Evolutionary conservation across 805 yeast species (phyloP).

Genomic region (Zygoascus flipseniorum): DNA sequence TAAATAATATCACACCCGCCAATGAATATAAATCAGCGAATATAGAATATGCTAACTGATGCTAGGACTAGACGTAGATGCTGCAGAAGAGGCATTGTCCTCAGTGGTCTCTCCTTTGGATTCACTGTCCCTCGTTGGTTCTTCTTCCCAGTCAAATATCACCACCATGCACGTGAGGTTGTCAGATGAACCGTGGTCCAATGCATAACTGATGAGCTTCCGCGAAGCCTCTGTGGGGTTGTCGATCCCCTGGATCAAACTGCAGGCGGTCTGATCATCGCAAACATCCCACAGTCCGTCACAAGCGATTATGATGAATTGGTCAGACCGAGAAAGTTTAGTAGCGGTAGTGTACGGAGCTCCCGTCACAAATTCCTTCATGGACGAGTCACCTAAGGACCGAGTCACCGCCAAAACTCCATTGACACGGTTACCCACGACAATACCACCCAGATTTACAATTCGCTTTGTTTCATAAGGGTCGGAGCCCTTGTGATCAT

Average conservation of each 20-base stretch:
- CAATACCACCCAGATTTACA: constrained; percentile 71
- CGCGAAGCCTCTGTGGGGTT: constrained; percentile 64
- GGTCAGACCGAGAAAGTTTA: constrained; percentile 56
- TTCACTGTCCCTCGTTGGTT: not conserved
- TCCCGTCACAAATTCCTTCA: constrained; percentile 83
- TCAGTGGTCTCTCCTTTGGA: not conserved
- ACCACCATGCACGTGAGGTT: constrained; percentile 92
- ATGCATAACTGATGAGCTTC: constrained; percentile 60
- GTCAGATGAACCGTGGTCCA: constrained; percentile 75
- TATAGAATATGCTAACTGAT: no score
- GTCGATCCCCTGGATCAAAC: constrained; percentile 44
- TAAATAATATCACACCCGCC: no score
- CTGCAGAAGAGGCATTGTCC: not conserved
- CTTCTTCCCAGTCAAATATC: constrained; percentile 25
- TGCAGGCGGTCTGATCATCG: constrained; percentile 76
- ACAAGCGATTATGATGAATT: constrained; percentile 82
- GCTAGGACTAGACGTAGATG: not conserved
- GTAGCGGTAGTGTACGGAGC: constrained; percentile 89
- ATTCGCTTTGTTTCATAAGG: constrained; percentile 67
- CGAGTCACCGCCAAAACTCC: constrained; percentile 94
- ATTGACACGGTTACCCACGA: constrained; percentile 85
- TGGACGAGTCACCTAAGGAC: constrained; percentile 86
- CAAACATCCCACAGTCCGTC: constrained; percentile 97
- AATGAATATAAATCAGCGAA: no score
- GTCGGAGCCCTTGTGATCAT: constrained; percentile 92